These are phyloP conservation scores for bread wheat (Triticum aestivum) DNA, from an alignment of 176 grass and related monocot genomes.

Conservation along the genomic window DNA sequence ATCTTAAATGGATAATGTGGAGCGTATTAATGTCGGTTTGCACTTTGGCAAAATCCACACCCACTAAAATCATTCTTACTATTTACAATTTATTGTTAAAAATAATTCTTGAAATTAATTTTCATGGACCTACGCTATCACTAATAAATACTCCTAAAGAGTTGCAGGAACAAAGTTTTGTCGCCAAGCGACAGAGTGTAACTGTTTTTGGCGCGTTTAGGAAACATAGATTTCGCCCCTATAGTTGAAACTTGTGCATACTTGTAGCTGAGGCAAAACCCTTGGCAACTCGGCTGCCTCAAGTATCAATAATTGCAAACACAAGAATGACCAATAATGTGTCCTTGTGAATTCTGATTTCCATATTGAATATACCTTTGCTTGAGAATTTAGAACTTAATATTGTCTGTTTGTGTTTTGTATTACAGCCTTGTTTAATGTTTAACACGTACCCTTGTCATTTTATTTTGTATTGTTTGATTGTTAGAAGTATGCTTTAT, in stretches of 20 bases:
- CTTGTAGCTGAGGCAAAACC: background rate
- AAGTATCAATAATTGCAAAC: background rate
- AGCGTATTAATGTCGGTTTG: background rate
- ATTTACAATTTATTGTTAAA: conserved; percentile 4
- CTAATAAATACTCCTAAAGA: background rate
- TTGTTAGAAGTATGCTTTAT: background rate
- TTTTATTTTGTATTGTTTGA: background rate
- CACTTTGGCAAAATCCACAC: background rate
- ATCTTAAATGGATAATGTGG: background rate
- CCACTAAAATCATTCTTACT: background rate
- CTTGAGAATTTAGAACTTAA: background rate
- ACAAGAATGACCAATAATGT: background rate
- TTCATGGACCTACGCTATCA: background rate
- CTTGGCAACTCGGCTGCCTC: background rate
- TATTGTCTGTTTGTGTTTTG: background rate
- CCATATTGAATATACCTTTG: background rate
- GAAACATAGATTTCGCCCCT: background rate
- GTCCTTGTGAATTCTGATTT: background rate
- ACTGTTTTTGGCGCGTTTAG: background rate
- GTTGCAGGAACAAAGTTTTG: background rate
- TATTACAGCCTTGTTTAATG: background rate
- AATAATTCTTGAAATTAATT: conserved; percentile 11
- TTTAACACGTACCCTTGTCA: background rate
- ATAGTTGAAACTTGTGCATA: conserved; percentile 1
- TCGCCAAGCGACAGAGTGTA: background rate